A percentile compares a stretch with the other conserved stretches of the same genome.
These are phyloP conservation scores for Angomonas deanei DNA, from an alignment of 208 protist species.

Conservation along the genomic window DNA sequence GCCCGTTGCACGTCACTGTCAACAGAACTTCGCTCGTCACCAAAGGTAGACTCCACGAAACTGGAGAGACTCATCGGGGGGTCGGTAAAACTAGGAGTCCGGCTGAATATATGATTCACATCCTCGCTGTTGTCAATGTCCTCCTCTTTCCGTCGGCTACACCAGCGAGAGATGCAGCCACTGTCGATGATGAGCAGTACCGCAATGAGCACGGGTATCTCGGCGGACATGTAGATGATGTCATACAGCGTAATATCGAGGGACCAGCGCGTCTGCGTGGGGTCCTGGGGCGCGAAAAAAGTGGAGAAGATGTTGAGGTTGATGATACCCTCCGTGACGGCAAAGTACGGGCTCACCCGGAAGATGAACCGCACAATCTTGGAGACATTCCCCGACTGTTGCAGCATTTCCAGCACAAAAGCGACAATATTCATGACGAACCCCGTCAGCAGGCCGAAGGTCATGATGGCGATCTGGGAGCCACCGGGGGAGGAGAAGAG, in stretches of 20 bases:
- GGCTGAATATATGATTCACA: too few species aligned
- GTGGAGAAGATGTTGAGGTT: conserved; percentile 24
- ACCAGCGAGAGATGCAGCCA: background rate
- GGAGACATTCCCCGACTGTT: conserved; percentile 21
- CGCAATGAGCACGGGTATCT: conserved; percentile 13
- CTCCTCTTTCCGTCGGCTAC: background rate
- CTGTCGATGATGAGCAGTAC: background rate
- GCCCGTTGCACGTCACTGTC: conserved; percentile 28
- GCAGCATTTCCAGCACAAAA: conserved; percentile 21
- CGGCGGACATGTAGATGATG: conserved; percentile 43
- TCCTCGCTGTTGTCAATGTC: background rate
- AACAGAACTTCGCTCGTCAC: too few species aligned
- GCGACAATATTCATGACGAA: conserved; percentile 44
- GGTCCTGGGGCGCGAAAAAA: conserved; percentile 12
- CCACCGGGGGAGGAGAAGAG: conserved; percentile 43
- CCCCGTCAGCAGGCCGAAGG: conserved; percentile 53
- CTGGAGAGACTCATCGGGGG: too few species aligned
- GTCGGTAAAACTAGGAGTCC: too few species aligned
- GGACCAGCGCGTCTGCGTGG: conserved; percentile 15
- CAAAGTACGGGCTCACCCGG: conserved; percentile 54
- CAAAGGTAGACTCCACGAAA: too few species aligned
- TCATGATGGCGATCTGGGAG: conserved; percentile 50
- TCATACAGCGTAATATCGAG: conserved; percentile 23
- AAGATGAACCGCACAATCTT: conserved; percentile 38
- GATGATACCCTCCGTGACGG: conserved; percentile 56